These are phyloP conservation scores for Cupressus sempervirens DNA, from an alignment of 75 land plant species.

Conservation along the genomic window DNA sequence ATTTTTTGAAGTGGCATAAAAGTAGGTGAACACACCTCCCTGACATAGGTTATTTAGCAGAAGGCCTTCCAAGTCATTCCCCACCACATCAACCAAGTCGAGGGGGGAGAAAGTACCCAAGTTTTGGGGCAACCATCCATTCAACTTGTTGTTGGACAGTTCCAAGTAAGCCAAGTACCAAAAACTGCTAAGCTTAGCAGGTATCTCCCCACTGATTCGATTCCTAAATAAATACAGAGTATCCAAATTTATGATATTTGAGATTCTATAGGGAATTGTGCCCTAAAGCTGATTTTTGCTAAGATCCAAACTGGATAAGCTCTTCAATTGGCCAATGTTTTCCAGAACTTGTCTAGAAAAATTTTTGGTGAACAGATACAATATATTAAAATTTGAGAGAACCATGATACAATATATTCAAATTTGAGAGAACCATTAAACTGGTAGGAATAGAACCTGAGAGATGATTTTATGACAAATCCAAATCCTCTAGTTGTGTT, in stretches of 20 bases:
- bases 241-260: constrained; percentile 7
- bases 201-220: neutral
- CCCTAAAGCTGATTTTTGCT: neutral
- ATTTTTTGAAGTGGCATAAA: too few species aligned
- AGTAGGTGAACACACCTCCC: neutral
- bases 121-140: neutral
- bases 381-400: neutral
- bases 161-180: neutral
- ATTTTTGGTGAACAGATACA: constrained; percentile 14
- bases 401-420: constrained; percentile 12
- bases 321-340: constrained; percentile 9
- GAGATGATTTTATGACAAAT: too few species aligned
- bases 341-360: constrained; percentile 20
- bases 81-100: neutral
- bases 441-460: constrained; percentile 16
- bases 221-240: neutral
- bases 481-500: too few species aligned
- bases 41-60: neutral
- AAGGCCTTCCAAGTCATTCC: neutral
- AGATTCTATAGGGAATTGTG: constrained; percentile 14
- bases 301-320: constrained; percentile 5
- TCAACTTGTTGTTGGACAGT: neutral
- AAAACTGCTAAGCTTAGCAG: neutral
- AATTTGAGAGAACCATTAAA: constrained; percentile 14
- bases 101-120: neutral